Evolutionary conservation across 1,284 basidiomycete species (phyloP), one percentile per base, ranked within the genome.

Genomic region (Ceratobasidium papillatum): DNA sequence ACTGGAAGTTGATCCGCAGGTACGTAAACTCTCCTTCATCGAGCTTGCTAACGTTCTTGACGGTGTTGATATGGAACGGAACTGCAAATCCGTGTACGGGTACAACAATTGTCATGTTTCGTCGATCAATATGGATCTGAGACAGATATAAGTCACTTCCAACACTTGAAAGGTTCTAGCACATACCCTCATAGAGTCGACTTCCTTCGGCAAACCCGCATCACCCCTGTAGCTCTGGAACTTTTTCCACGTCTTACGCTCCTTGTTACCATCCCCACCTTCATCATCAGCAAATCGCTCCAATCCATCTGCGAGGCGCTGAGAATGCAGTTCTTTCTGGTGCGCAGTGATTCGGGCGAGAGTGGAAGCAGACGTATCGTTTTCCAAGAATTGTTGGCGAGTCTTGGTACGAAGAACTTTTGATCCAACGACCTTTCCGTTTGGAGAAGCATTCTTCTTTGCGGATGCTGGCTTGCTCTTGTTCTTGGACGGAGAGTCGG

Each of bases 191-290:
- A 95, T 82, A 77, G 86, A 87, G 76, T 95, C 92, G 2, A 90
- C 90, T 75, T 94, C 91, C 49, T 87, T 86, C 0, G 98, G 98
- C 41, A 99, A 83, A 75, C 92, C 94, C 27, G 89, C 93, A 81
- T 99, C 97, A 47, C 96, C 92, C 82, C 95, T 96, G 84, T 99
- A 99, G 79, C 95, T 97, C 84, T 96, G 95, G 84, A 98, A 99
- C 77, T 92, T 90, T 82, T 97, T 97, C 90, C 96, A 96, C 0
- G 90, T 88, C 82, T 98, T 98, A 36, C 93, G 93, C 78, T 94
- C 92, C 78, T 94, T 94, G 45, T 92, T 91, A 54, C 79, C 80
- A 43, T 78, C 84, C 27, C 88, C 87, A 65, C 85, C 88, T 30
- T 88, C 92, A 77, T 89, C 91, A 78, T 92, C 92, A 0, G 94